Evolutionary conservation across 176 grass and related monocot species (phyloP).

Genomic region (Oryza glaberrima): DNA sequence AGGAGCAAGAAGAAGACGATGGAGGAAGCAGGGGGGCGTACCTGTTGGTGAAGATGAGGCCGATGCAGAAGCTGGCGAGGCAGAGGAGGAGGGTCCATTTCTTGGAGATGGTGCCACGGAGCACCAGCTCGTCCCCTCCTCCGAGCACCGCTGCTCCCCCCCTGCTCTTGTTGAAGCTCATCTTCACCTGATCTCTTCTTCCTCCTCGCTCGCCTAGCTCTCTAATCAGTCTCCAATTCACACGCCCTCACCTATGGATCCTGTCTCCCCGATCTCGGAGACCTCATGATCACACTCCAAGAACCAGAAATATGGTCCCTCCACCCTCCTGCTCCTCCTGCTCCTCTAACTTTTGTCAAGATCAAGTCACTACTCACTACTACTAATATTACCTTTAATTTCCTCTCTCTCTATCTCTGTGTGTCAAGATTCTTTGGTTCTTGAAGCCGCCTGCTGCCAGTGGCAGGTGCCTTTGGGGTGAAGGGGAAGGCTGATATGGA

Average conservation of each 20-base stretch:
- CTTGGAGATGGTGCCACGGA: slow-evolving; percentile 52
- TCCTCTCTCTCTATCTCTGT: not conserved
- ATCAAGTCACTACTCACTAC: slow-evolving; percentile 29
- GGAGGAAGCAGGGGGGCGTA: not conserved
- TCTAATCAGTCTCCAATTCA: not conserved
- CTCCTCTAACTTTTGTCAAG: slow-evolving; percentile 40
- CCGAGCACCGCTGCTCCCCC: slow-evolving; percentile 2
- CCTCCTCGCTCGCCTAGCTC: not conserved
- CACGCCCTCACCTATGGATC: slow-evolving; percentile 6
- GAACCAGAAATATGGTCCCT: slow-evolving; percentile 41
- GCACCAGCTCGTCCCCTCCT: slow-evolving; percentile 47
- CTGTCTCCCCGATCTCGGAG: not conserved
- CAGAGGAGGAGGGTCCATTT: slow-evolving; percentile 76
- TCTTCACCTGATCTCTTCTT: slow-evolving; percentile 3
- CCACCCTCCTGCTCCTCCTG: no score
- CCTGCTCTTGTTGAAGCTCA: slow-evolving; percentile 62
- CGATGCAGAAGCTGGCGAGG: slow-evolving; percentile 80
- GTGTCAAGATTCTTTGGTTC: slow-evolving; percentile 36
- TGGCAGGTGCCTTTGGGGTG: slow-evolving; percentile 57
- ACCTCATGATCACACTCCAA: slow-evolving; percentile 27
- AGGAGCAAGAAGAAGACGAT: not conserved
- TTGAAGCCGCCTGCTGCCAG: not conserved
- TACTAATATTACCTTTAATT: not conserved
- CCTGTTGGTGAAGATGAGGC: slow-evolving; percentile 92
- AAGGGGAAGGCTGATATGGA: slow-evolving; percentile 43